phyloP scores from a whole-genome alignment of 2,329 filamentous ascomycete species.

The Lojkania enalia region DNA sequence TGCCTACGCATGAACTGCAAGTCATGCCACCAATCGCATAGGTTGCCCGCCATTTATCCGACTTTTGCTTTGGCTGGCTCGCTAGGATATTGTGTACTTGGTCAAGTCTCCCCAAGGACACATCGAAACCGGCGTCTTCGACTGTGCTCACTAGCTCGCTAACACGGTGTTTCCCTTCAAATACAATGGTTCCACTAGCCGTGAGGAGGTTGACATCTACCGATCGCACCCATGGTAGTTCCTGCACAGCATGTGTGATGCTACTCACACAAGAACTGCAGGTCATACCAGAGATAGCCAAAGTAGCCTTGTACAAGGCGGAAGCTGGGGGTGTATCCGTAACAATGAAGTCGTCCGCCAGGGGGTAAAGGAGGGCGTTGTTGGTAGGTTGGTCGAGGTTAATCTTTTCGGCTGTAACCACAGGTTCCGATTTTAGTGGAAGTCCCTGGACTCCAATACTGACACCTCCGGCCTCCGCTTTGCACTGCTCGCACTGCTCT shows the following conservation, averaged over 20 bases:
- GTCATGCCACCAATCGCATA: conserved; percentile 61
- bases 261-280: conserved; percentile 60
- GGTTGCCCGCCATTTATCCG: conserved; percentile 46
- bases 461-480: conserved; percentile 32
- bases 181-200: conserved; percentile 55
- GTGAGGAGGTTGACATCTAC: conserved; percentile 58
- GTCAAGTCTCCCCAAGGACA: conserved; percentile 40
- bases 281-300: conserved; percentile 63
- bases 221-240: conserved; percentile 51
- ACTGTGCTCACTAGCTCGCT: conserved; percentile 54
- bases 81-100: conserved; percentile 10
- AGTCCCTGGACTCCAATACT: conserved; percentile 14
- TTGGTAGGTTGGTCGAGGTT: conserved; percentile 16
- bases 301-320: conserved; percentile 41
- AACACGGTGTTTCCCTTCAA: conserved; percentile 50
- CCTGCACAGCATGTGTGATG: conserved; percentile 55
- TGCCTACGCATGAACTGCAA: conserved; percentile 58
- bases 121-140: conserved; percentile 53
- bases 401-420: conserved; percentile 15
- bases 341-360: conserved; percentile 24
- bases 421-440: conserved; percentile 18
- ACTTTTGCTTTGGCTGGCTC: conserved; percentile 12
- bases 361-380: conserved; percentile 5
- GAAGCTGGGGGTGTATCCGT: conserved; percentile 14
- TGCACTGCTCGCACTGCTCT: conserved; percentile 42